These are phyloP conservation scores for Boletus sp. DNA, from an alignment of 1,284 basidiomycete genomes.

Conservation along the genomic window DNA sequence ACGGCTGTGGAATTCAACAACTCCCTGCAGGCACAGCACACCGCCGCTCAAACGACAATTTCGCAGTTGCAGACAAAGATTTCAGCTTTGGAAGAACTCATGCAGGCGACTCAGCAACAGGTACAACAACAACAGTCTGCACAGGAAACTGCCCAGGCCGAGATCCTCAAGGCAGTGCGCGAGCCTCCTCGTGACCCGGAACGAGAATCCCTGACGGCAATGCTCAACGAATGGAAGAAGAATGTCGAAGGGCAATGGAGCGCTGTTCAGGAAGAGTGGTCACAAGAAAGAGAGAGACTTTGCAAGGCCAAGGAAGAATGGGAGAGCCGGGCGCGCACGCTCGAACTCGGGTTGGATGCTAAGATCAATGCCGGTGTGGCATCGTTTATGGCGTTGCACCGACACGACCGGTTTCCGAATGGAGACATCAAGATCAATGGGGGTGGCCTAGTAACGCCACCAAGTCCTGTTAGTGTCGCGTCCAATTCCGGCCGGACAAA, in stretches of 20 bases:
- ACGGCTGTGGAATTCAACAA: slow-evolving; percentile 73
- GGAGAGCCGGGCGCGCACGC: slow-evolving; percentile 52
- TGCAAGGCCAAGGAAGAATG: slow-evolving; percentile 76
- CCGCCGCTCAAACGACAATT: slow-evolving; percentile 77
- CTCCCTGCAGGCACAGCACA: slow-evolving; percentile 75
- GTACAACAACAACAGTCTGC: slow-evolving; percentile 38
- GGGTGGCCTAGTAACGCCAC: slow-evolving; percentile 61
- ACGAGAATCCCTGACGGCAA: slow-evolving; percentile 47
- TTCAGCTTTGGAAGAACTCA: slow-evolving; percentile 50
- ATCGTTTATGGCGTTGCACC: slow-evolving; percentile 38
- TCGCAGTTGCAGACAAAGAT: slow-evolving; percentile 71
- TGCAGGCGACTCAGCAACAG: slow-evolving; percentile 43
- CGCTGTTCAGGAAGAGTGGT: slow-evolving; percentile 69
- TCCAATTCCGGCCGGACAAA: slow-evolving; percentile 49
- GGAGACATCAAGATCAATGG: slow-evolving; percentile 36
- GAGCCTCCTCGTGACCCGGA: slow-evolving; percentile 31
- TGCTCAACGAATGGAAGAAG: slow-evolving; percentile 66
- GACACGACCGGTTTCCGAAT: slow-evolving; percentile 33
- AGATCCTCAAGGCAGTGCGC: slow-evolving; percentile 37
- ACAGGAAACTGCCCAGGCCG: slow-evolving; percentile 42
- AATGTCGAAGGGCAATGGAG: slow-evolving; percentile 76
- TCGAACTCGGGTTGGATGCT: slow-evolving; percentile 42
- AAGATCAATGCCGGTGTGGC: slow-evolving; percentile 48
- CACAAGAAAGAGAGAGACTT: slow-evolving; percentile 74
- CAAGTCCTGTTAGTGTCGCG: slow-evolving; percentile 65